Conservation (phyloP, 2,329 filamentous ascomycete species). For the Fusarium buharicum region DNA sequence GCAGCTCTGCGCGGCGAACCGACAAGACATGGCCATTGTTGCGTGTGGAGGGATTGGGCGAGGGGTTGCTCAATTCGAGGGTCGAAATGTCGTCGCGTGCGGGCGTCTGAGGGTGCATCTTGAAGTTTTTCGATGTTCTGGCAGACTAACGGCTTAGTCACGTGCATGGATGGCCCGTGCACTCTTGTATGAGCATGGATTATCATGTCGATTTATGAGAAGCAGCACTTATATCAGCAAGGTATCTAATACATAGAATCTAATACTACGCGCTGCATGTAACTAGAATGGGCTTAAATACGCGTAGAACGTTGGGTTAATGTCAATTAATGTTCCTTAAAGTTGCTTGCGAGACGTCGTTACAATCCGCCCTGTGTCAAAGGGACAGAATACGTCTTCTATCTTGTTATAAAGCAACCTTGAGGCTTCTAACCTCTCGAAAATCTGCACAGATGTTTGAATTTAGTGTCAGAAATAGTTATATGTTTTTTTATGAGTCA, state of each 20-base stretch:
- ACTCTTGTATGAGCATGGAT: constrained; percentile 1
- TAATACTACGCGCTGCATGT: neutral
- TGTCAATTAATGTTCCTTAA: neutral
- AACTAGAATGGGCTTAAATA: neutral
- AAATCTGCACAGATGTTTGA: too few species aligned
- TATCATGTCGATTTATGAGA: neutral
- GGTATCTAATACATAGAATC: too few species aligned
- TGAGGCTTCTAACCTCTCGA: too few species aligned
- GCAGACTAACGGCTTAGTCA: constrained; percentile 39
- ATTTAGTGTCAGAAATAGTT: too few species aligned
- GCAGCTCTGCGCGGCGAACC: constrained; percentile 72
- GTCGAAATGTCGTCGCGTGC: constrained; percentile 44
- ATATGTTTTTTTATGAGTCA: too few species aligned
- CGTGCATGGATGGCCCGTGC: constrained; percentile 31
- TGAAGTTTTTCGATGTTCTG: constrained; percentile 58
- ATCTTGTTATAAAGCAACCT: too few species aligned
- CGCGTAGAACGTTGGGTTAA: neutral
- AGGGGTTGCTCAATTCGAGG: constrained; percentile 43
- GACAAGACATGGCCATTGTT: constrained; percentile 71
- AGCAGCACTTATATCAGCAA: too few species aligned
- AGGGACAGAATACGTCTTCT: too few species aligned
- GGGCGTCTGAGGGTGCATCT: constrained; percentile 45
- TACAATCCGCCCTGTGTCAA: too few species aligned
- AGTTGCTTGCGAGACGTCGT: neutral
- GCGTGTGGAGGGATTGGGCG: constrained; percentile 43